phyloP scores from a whole-genome alignment of 73 alveolate genomes.

The Paramecium biaurelia region DNA sequence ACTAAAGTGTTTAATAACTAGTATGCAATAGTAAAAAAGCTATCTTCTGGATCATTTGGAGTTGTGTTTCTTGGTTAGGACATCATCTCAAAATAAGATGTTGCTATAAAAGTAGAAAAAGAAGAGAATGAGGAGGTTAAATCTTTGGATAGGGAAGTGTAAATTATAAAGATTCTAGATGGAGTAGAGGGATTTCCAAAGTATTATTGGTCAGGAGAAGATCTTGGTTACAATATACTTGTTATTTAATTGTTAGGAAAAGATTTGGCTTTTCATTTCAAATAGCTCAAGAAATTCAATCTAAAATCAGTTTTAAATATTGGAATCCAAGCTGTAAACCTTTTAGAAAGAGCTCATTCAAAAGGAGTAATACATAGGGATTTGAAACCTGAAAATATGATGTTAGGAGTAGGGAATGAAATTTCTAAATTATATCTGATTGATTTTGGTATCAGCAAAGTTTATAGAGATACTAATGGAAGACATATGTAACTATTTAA shows the following conservation, averaged over 20 bases:
- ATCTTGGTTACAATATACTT: constrained; percentile 46
- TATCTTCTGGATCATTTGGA: constrained; percentile 95
- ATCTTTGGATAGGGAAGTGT: constrained; percentile 57
- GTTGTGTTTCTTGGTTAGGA: constrained; percentile 75
- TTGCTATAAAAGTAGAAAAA: constrained; percentile 60
- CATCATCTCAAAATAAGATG: constrained; percentile 36
- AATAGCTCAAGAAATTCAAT: constrained; percentile 45
- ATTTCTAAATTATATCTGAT: constrained; percentile 39
- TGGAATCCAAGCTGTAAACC: neutral
- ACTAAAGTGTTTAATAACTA: constrained; percentile 52
- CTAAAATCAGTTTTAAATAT: constrained; percentile 58
- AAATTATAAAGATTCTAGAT: constrained; percentile 40
- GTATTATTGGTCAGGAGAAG: constrained; percentile 63
- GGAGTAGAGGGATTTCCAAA: constrained; percentile 52
- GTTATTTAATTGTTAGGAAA: constrained; percentile 56
- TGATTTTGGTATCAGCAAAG: constrained; percentile 61
- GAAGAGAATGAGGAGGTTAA: constrained; percentile 64
- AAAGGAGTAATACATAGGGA: constrained; percentile 63
- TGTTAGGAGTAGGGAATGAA: constrained; percentile 57
- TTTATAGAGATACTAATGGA: constrained; percentile 58
- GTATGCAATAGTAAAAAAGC: constrained; percentile 57
- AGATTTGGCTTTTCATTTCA: constrained; percentile 56
- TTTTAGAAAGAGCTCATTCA: constrained; percentile 53
- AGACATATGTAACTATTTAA: constrained; percentile 42
- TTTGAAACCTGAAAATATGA: constrained; percentile 64